These are phyloP conservation scores for Pythium inflatum DNA, from an alignment of 352 stramenopile genomes.

Conservation along the genomic window DNA sequence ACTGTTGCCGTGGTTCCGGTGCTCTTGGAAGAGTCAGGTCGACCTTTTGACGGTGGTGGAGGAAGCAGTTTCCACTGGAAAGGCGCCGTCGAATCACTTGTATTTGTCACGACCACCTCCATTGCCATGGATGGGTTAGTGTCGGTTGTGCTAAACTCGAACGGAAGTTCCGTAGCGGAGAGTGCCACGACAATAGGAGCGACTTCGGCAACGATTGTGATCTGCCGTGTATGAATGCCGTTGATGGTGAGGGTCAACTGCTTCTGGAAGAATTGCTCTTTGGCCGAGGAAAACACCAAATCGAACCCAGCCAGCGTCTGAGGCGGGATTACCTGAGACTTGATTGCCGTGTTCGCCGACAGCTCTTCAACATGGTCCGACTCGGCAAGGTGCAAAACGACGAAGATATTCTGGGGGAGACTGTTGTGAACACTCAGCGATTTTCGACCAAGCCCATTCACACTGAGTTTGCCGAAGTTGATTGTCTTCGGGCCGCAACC, in stretches of 20 bases:
- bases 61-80: conserved; percentile 76
- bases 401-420: conserved; percentile 79
- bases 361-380: conserved; percentile 63
- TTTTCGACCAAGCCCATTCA: conserved; percentile 80
- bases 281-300: conserved; percentile 74
- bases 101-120: conserved; percentile 86
- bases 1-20: conserved; percentile 34
- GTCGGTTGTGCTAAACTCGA: conserved; percentile 78
- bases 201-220: conserved; percentile 87
- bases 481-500: conserved; percentile 79
- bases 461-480: conserved; percentile 91
- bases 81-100: conserved; percentile 85
- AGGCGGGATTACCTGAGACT: conserved; percentile 87
- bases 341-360: conserved; percentile 50
- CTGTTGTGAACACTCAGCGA: conserved; percentile 91
- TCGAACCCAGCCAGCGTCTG: conserved; percentile 88
- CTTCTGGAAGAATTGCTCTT: conserved; percentile 88
- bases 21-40: conserved; percentile 69
- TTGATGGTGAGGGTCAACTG: conserved; percentile 88
- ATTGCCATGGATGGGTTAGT: conserved; percentile 52
- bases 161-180: conserved; percentile 52
- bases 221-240: conserved; percentile 77
- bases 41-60: conserved; percentile 16
- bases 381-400: conserved; percentile 54
- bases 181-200: conserved; percentile 87